These are phyloP conservation scores for carrot (Daucus carota) DNA, from an alignment of 129 eudicot species.

Conservation along the genomic window DNA sequence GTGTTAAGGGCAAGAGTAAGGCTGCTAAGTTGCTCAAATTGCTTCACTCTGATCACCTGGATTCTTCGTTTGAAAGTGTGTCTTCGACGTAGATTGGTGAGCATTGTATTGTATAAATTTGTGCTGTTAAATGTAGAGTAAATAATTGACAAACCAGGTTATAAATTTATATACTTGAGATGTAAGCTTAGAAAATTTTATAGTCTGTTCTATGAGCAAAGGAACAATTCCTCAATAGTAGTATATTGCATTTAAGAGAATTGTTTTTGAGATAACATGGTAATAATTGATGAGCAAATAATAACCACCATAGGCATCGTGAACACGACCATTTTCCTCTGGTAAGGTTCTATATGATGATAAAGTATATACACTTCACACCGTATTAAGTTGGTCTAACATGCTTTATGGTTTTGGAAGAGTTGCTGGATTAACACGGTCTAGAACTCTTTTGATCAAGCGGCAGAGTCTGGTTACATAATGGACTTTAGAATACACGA, in stretches of 20 bases:
- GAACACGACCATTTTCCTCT: not conserved
- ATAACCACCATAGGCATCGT: not conserved
- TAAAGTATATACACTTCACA: not conserved
- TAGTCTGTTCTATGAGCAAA: not conserved
- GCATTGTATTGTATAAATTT: not conserved
- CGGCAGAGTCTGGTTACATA: not conserved
- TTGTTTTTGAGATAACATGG: not conserved
- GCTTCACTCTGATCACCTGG: constrained; percentile 18
- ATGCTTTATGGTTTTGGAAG: not conserved
- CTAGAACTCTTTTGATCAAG: not conserved
- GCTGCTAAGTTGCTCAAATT: constrained; percentile 50
- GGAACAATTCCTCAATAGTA: not conserved
- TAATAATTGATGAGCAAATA: not conserved
- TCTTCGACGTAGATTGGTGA: constrained; percentile 26
- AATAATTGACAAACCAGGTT: not conserved
- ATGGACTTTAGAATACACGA: not conserved
- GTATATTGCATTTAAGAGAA: too few species aligned
- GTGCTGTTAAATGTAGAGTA: not conserved
- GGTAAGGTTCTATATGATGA: not conserved
- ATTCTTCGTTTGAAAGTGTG: constrained; percentile 15
- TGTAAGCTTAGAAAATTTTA: not conserved
- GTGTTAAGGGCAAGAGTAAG: constrained; percentile 58
- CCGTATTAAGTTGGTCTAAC: not conserved
- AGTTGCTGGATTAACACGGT: not conserved
- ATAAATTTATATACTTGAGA: not conserved